Conservation (phyloP, 2,329 filamentous ascomycete species). For the Epichloe bromicola region DNA sequence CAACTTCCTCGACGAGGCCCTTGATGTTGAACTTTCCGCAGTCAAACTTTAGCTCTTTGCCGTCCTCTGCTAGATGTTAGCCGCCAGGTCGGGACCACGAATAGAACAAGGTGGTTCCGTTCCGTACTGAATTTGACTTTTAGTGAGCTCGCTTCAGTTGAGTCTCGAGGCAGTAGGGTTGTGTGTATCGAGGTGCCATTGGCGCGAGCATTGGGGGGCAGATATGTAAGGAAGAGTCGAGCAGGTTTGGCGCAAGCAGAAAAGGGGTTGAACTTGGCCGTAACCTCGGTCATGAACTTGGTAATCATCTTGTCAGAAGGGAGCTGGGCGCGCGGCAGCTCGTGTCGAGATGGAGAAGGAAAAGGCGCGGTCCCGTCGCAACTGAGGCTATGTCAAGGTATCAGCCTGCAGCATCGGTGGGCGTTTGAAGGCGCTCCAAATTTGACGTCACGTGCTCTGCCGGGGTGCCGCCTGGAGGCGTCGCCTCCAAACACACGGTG, state of each 20-base stretch:
- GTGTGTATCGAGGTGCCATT: slow-evolving; percentile 66
- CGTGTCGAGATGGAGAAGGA: not conserved
- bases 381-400: not conserved
- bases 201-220: slow-evolving; percentile 66
- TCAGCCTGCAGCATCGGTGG: not conserved
- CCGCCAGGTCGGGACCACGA: not conserved
- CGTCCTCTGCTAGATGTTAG: slow-evolving; percentile 55
- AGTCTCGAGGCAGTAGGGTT: slow-evolving; percentile 57
- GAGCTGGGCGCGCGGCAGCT: slow-evolving; percentile 4
- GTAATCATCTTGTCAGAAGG: slow-evolving; percentile 54
- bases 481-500: not conserved
- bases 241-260: slow-evolving; percentile 65
- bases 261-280: slow-evolving; percentile 88
- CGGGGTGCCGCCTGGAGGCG: not conserved
- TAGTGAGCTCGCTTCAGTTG: slow-evolving; percentile 55
- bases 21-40: slow-evolving; percentile 72
- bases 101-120: slow-evolving; percentile 18
- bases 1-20: slow-evolving; percentile 76
- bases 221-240: slow-evolving; percentile 72
- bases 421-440: not conserved
- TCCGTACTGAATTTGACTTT: slow-evolving; percentile 73
- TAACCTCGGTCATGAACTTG: slow-evolving; percentile 73
- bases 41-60: slow-evolving; percentile 77
- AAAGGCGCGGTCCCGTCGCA: not conserved
- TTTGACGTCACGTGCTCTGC: slow-evolving; percentile 6